Conservation (phyloP, 176 grass and related monocot genomes). For the Oryza glaberrima region DNA sequence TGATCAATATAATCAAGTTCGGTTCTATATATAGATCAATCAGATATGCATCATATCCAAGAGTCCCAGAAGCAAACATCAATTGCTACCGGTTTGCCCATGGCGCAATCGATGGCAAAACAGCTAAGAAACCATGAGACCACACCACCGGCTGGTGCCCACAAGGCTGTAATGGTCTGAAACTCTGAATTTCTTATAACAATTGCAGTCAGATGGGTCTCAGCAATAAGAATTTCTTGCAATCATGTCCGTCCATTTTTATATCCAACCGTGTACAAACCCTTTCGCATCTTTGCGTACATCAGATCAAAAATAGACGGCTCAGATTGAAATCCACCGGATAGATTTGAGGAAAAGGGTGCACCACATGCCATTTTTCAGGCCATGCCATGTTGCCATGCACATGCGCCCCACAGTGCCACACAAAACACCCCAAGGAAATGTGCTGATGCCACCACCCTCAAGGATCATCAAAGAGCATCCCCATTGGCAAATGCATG, state of each 20-base stretch:
- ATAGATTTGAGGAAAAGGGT: background rate
- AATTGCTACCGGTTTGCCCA: background rate
- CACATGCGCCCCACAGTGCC: background rate
- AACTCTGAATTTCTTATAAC: background rate
- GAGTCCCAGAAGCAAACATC: constrained; percentile 21
- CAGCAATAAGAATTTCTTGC: background rate
- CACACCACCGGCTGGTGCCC: background rate
- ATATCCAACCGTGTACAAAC: background rate
- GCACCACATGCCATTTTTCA: background rate
- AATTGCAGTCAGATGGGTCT: background rate
- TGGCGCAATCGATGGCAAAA: background rate
- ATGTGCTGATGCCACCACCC: background rate
- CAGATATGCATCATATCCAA: background rate
- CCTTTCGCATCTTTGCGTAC: fast-evolving
- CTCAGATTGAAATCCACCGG: background rate
- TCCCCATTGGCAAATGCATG: background rate
- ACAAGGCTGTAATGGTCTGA: background rate
- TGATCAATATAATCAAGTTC: background rate
- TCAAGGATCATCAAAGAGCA: background rate
- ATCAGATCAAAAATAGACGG: background rate
- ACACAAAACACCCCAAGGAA: constrained; percentile 8
- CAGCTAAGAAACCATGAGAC: constrained; percentile 7
- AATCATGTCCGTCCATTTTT: background rate
- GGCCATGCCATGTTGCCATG: background rate
- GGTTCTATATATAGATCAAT: background rate